Evolutionary conservation across 805 yeast species (phyloP).

Genomic region (Brettanomyces naardenensis): DNA sequence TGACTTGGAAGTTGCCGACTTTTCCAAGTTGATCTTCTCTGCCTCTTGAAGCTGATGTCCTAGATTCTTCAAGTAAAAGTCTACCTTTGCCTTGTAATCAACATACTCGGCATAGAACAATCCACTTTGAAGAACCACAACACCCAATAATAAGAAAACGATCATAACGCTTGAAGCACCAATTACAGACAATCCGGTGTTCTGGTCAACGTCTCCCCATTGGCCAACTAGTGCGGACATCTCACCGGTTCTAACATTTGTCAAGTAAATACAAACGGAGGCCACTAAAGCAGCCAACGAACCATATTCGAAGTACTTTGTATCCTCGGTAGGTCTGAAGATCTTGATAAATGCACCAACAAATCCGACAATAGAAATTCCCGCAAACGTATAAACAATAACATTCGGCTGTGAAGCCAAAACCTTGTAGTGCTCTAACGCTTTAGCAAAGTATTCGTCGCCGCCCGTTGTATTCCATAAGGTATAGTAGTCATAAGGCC

Average conservation of each 20-base stretch:
- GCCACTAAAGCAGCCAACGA: conserved; percentile 66
- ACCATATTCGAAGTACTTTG: conserved; percentile 86
- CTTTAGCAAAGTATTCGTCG: conserved; percentile 45
- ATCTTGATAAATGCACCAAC: conserved; percentile 69
- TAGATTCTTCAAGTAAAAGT: conserved; percentile 21
- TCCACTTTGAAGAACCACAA: conserved; percentile 80
- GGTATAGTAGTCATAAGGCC: conserved; percentile 73
- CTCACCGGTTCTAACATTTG: conserved; percentile 79
- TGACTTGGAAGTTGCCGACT: conserved; percentile 12
- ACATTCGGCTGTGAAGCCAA: conserved; percentile 62
- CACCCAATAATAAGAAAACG: conserved; percentile 64
- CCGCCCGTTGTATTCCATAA: conserved; percentile 54
- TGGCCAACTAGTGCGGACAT: conserved; percentile 58
- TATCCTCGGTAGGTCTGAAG: conserved; percentile 80
- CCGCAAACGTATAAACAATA: conserved; percentile 56
- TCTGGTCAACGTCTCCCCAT: conserved; percentile 92
- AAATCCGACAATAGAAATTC: conserved; percentile 55
- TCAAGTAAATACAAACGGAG: conserved; percentile 71
- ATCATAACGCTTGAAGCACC: conserved; percentile 84
- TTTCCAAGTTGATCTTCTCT: conserved; percentile 3
- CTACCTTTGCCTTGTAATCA: conserved; percentile 19
- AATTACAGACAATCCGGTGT: conserved; percentile 82
- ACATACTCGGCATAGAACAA: conserved; percentile 63
- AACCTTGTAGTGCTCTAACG: conserved; percentile 65
- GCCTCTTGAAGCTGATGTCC: conserved; percentile 5